phyloP scores from a whole-genome alignment of 2,329 filamentous ascomycete species.

The Verticillium nubilum region DNA sequence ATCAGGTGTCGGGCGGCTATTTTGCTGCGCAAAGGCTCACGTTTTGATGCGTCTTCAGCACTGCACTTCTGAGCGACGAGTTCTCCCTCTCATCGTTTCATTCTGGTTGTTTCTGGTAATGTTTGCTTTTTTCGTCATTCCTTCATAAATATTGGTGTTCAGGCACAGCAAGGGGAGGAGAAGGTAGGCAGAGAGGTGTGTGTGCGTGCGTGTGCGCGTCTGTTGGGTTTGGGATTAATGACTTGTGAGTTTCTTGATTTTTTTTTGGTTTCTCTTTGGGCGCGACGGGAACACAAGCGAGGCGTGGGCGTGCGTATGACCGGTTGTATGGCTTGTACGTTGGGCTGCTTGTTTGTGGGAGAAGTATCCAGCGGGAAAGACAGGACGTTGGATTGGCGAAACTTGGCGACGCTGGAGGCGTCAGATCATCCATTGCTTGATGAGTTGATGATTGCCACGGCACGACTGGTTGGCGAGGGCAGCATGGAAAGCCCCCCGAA shows the following conservation, averaged over 20 bases:
- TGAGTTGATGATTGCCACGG: background rate
- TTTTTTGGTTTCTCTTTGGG: background rate
- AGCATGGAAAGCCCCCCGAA: background rate
- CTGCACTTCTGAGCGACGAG: background rate
- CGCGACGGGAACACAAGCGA: background rate
- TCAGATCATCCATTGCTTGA: background rate
- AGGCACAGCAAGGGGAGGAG: background rate
- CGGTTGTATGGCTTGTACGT: background rate
- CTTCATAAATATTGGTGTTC: background rate
- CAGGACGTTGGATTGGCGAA: background rate
- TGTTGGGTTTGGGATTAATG: background rate
- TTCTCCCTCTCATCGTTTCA: background rate
- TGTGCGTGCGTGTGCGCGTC: no score
- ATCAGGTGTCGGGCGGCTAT: background rate
- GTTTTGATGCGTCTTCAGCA: background rate
- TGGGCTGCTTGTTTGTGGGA: background rate
- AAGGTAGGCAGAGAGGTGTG: no score
- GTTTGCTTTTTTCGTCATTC: background rate
- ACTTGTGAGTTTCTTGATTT: background rate
- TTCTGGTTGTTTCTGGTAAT: background rate
- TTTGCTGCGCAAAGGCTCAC: background rate
- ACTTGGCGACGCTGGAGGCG: background rate
- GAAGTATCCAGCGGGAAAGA: background rate
- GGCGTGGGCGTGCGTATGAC: background rate
- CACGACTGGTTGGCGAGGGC: background rate